A percentile compares a stretch with the other conserved stretches of the same genome.
Evolutionary conservation across 2,329 filamentous ascomycete genomes (phyloP).

Genomic region (Fusarium foetens): DNA sequence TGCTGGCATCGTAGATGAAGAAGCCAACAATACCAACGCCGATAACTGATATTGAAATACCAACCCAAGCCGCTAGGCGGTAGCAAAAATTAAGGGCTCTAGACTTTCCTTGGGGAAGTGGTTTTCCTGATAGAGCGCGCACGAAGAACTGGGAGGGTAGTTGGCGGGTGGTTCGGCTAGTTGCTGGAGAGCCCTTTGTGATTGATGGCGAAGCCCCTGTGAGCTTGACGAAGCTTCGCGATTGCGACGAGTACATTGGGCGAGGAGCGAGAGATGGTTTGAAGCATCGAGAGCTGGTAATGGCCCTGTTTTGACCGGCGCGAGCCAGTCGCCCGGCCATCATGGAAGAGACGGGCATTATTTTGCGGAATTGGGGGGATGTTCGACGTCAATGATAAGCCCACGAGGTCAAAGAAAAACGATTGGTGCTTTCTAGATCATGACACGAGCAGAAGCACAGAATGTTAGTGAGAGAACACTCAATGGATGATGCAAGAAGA

Average conservation of each 20-base stretch:
- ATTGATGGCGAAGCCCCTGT: conserved; percentile 21
- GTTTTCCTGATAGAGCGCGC: conserved; percentile 62
- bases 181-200: conserved; percentile 15
- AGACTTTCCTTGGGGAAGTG: conserved; percentile 61
- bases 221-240: conserved; percentile 39
- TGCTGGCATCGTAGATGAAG: conserved; percentile 93
- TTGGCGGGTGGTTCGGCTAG: conserved; percentile 11
- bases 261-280: conserved; percentile 24
- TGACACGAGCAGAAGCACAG: conserved; percentile 13
- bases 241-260: conserved; percentile 22
- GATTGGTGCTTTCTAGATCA: conserved; percentile 14
- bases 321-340: conserved; percentile 41
- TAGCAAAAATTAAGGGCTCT: conserved; percentile 69
- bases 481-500: conserved; percentile 15
- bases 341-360: conserved; percentile 40
- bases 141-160: conserved; percentile 42
- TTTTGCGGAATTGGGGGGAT: conserved; percentile 4
- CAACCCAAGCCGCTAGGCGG: conserved; percentile 69
- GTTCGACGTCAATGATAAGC: neutral
- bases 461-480: conserved; percentile 4
- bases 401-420: neutral
- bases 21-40: conserved; percentile 79
- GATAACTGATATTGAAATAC: conserved; percentile 78
- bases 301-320: conserved; percentile 21
- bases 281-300: conserved; percentile 26